Base-by-base conservation (phyloP, 192 early-diverging fungal genomes). In the Coemansia sp. region DNA sequence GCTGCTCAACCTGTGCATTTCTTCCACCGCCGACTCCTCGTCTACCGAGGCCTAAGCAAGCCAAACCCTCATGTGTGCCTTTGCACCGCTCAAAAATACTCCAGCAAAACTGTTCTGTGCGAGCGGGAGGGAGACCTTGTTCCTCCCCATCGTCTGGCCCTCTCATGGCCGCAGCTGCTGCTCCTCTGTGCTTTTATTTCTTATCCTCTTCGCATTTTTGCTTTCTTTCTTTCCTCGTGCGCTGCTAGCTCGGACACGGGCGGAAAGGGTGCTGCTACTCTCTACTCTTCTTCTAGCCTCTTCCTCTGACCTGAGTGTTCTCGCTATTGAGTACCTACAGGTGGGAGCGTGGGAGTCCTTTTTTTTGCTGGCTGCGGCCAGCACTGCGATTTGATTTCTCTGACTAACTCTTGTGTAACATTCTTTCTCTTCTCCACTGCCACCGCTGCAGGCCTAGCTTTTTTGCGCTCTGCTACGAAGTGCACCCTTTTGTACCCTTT, bases 161-260 rank as follows among this genome's bases (percentile, higher is more conserved):
- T 27, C 24, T 27, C 24, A 52, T 20, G 6, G 3, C 54, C 36
- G 36, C 24, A 27, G 24, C 16, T 41, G 9, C 61, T 63, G 36
- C 61, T 41, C 61, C 22, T 63, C 61, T 63, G 61, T 63, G 61
- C 61, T 63, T 63, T 63, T 63, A 63, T 61, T 38, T 13, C 10
- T 42, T 18, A 34, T 24, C 61, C 41, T 24, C 61, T 31, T 38
- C 36, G 36, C 61, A 16, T 24, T 63, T 63, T 41, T 63, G 61
- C 38, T 24, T 63, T 34, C 29, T 36, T 18, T 60, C 27, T 7
- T 24, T n/a, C 31, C 16, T 34, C 31, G 31, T 36, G 57, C 57
- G 9, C 57, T 60, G 57, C 57, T 60, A 60, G 57, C 31, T 63
- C 61, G 7, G 61, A 41, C 38, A 24, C 20, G 61, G 27, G 16